Evolutionary conservation across 2,329 filamentous ascomycete species (phyloP).

Genomic region (Cucurbitaria berberidis): DNA sequence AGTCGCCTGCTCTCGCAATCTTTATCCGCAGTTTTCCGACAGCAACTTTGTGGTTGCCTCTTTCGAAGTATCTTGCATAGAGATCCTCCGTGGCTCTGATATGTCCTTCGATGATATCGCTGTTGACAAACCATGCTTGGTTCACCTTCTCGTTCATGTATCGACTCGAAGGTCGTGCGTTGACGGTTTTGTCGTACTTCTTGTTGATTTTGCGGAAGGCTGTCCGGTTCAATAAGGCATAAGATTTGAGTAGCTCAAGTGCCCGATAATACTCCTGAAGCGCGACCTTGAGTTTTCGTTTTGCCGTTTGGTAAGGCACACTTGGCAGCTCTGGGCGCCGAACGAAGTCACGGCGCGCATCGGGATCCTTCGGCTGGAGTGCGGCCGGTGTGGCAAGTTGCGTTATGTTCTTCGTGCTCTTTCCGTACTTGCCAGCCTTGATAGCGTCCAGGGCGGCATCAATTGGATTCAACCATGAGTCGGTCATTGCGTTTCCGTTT

Average conservation of each 20-base stretch:
- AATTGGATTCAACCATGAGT: constrained; percentile 45
- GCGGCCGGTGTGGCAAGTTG: constrained; percentile 50
- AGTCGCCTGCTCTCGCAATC: constrained; percentile 64
- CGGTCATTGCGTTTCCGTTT: constrained; percentile 18
- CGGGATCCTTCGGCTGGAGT: constrained; percentile 45
- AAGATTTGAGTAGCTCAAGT: constrained; percentile 89
- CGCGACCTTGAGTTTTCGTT: constrained; percentile 88
- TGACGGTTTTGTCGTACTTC: constrained; percentile 93
- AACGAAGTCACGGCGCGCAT: constrained; percentile 52
- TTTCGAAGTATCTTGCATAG: constrained; percentile 93
- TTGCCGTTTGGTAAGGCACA: constrained; percentile 85
- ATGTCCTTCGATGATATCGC: constrained; percentile 80
- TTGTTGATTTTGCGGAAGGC: constrained; percentile 98
- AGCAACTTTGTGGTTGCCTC: constrained; percentile 90
- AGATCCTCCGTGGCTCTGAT: constrained; percentile 85
- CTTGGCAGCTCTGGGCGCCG: constrained; percentile 52
- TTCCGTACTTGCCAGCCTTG: constrained; percentile 58
- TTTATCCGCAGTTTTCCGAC: constrained; percentile 83
- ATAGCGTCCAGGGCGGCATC: constrained; percentile 52
- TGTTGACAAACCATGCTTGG: constrained; percentile 88
- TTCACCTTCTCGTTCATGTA: constrained; percentile 94
- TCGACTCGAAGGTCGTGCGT: constrained; percentile 75
- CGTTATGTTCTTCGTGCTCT: constrained; percentile 57
- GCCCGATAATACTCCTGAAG: constrained; percentile 92
- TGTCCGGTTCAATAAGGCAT: constrained; percentile 85